Evolutionary conservation across 306 rosid genomes (phyloP).

Genomic region (Delonix regia): DNA sequence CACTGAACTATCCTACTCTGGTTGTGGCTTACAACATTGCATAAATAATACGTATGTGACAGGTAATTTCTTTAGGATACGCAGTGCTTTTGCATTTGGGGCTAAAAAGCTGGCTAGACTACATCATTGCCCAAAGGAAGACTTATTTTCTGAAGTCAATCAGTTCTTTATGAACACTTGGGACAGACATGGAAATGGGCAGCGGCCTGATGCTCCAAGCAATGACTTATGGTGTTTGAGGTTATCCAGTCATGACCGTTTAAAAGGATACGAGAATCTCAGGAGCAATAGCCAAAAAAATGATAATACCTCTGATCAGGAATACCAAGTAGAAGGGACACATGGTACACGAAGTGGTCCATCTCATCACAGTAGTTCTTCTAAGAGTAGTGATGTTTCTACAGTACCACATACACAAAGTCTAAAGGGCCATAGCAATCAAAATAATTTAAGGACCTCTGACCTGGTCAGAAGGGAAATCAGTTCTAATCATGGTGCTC

Average conservation of each 20-base stretch:
- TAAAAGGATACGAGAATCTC: constrained; percentile 49
- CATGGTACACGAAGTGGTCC: constrained; percentile 34
- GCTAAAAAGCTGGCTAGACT: constrained; percentile 74
- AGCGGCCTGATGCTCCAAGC: constrained; percentile 80
- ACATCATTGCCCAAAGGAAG: constrained; percentile 76
- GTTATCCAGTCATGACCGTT: constrained; percentile 48
- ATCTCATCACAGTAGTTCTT: constrained; percentile 46
- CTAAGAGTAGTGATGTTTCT: constrained; percentile 46
- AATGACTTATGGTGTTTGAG: constrained; percentile 50
- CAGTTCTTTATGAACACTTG: constrained; percentile 83
- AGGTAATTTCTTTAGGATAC: constrained; percentile 89
- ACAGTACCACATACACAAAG: constrained; percentile 38
- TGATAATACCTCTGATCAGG: constrained; percentile 42
- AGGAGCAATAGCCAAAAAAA: constrained; percentile 41
- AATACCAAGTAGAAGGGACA: constrained; percentile 42
- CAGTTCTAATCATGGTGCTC: constrained; percentile 41
- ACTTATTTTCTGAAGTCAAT: constrained; percentile 67
- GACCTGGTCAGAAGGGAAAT: constrained; percentile 55
- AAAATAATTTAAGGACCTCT: constrained; percentile 45
- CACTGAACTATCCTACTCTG: neutral
- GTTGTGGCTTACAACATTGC: constrained; percentile 25
- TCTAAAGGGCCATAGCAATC: constrained; percentile 49
- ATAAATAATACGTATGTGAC: constrained; percentile 31
- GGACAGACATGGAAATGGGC: constrained; percentile 88
- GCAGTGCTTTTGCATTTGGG: constrained; percentile 90